Percentiles rank a stretch among this genome's conserved stretches.
Conservation (phyloP, 73 alveolate species). For the Stentor roeselii region DNA sequence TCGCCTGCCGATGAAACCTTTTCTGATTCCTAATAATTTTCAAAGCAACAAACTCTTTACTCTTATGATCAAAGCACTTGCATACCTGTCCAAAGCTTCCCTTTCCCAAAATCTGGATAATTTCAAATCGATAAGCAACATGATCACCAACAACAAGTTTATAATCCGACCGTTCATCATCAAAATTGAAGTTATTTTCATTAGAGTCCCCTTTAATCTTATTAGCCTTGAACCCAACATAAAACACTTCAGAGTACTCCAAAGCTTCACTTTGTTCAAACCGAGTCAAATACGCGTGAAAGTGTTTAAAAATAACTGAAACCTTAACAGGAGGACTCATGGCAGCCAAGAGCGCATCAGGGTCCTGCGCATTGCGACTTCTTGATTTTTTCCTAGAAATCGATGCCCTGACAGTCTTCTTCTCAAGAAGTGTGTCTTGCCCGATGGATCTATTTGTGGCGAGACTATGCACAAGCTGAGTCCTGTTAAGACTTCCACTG, state of each 20-base stretch:
- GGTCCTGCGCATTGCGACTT: background rate
- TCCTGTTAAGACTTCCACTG: background rate
- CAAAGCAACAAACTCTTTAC: constrained; percentile 69
- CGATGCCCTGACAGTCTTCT: background rate
- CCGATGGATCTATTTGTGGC: background rate
- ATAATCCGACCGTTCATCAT: constrained; percentile 85
- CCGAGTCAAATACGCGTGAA: constrained; percentile 11
- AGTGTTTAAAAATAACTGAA: background rate
- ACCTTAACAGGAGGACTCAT: background rate
- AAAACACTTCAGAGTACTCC: constrained; percentile 32
- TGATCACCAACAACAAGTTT: constrained; percentile 65
- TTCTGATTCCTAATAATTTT: constrained; percentile 78
- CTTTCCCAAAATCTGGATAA: constrained; percentile 78
- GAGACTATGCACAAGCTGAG: background rate
- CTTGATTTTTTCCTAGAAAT: background rate
- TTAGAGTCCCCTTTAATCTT: background rate
- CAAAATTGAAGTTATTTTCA: constrained; percentile 32
- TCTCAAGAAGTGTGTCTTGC: background rate
- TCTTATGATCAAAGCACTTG: constrained; percentile 81
- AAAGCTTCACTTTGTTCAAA: constrained; percentile 32
- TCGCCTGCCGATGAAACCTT: constrained; percentile 68
- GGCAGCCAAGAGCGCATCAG: background rate
- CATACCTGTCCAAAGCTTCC: constrained; percentile 90
- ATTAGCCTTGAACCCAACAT: constrained; percentile 2
- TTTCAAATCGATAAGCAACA: constrained; percentile 80